These are phyloP conservation scores for Chrysosporium queenslandicum DNA, from an alignment of 2,329 filamentous ascomycete genomes.

Conservation along the genomic window DNA sequence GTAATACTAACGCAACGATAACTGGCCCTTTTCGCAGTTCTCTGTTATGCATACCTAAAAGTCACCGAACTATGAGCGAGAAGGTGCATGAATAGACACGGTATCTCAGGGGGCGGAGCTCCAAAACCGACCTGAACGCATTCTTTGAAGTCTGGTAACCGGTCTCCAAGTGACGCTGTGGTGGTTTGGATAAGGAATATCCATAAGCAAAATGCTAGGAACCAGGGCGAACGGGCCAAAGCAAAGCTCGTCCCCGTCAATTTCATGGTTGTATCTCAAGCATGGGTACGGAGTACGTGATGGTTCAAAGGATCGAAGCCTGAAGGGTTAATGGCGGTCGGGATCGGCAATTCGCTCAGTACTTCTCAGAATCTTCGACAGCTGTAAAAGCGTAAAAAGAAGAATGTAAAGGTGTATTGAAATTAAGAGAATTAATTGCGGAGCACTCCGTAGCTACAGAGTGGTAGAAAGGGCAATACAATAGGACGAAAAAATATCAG, in stretches of 20 bases:
- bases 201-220: conserved; percentile 27
- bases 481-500: conserved; percentile 10
- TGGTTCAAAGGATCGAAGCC: neutral
- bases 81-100: neutral
- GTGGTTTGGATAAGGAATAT: conserved; percentile 31
- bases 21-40: conserved; percentile 62
- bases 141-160: conserved; percentile 72
- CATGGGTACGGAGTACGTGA: neutral
- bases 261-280: conserved; percentile 14
- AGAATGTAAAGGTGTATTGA: neutral
- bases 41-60: conserved; percentile 64
- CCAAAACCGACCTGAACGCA: conserved; percentile 64
- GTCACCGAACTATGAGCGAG: conserved; percentile 2
- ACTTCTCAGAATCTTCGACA: neutral
- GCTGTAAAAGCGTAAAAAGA: too few species aligned
- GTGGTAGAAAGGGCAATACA: neutral
- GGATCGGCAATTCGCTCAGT: conserved; percentile 4
- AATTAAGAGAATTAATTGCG: too few species aligned
- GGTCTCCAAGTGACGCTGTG: conserved; percentile 70
- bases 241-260: conserved; percentile 3
- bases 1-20: conserved; percentile 56
- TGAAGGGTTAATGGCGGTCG: conserved; percentile 3
- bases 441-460: too few species aligned
- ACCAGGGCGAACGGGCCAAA: conserved; percentile 15
- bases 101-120: neutral